Conservation (phyloP, 176 grass and related monocot species). For the Alopecurus myosuroides region DNA sequence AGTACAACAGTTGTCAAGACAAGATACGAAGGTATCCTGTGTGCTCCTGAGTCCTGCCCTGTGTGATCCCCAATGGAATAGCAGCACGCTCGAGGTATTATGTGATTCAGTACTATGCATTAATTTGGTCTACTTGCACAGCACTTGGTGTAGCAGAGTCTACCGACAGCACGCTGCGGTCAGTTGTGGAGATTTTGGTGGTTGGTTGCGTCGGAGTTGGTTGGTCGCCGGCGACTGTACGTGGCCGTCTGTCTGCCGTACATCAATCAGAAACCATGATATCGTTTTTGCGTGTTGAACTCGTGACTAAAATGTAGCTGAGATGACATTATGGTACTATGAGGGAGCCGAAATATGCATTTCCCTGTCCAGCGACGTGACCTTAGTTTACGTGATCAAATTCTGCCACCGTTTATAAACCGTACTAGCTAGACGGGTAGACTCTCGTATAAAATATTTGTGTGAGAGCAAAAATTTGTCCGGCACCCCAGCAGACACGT, state of each 20-base stretch:
- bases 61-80: not conserved
- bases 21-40: too few species aligned
- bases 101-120: not conserved
- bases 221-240: not conserved
- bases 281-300: not conserved
- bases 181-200: not conserved
- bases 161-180: not conserved
- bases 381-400: too few species aligned
- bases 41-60: not conserved
- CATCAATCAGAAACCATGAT: not conserved
- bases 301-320: not conserved
- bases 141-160: not conserved
- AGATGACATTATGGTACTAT: too few species aligned
- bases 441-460: too few species aligned
- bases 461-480: too few species aligned
- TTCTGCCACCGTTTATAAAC: too few species aligned
- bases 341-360: too few species aligned
- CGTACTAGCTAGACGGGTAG: too few species aligned
- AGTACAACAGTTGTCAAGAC: not conserved
- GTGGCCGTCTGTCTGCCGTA: not conserved
- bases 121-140: not conserved
- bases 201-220: not conserved
- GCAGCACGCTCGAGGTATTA: not conserved
- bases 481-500: too few species aligned
- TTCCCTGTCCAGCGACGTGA: too few species aligned